phyloP scores from a whole-genome alignment of 208 protist genomes.

The Phytomonas sp. region DNA sequence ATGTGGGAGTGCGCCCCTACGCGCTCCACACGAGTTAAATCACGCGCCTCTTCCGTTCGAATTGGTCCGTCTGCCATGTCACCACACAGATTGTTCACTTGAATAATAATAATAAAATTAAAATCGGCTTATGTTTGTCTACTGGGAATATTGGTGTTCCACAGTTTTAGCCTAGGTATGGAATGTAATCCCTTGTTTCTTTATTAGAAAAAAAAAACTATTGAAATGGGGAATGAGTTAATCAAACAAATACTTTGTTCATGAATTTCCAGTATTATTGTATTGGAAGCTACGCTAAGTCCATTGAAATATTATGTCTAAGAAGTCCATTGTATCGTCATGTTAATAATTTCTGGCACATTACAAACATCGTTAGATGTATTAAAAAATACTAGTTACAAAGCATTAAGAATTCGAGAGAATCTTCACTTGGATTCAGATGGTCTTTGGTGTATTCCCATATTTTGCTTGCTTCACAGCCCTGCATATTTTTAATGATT shows the following conservation, averaged over 20 bases:
- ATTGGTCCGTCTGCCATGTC: slow-evolving; percentile 60
- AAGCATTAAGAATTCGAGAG: neutral
- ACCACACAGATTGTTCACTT: neutral
- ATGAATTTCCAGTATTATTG: neutral
- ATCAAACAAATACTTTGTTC: neutral
- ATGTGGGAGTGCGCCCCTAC: slow-evolving; percentile 99
- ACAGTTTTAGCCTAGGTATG: neutral
- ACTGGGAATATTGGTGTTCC: neutral
- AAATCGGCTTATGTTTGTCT: neutral
- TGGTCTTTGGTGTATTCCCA: neutral
- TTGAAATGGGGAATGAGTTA: neutral
- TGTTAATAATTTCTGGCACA: neutral
- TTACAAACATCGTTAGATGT: neutral
- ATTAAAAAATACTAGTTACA: neutral
- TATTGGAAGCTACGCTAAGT: neutral
- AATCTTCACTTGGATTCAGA: neutral
- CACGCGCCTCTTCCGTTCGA: slow-evolving; percentile 91
- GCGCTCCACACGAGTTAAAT: slow-evolving; percentile 95
- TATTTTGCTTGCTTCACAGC: neutral
- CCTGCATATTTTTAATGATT: neutral
- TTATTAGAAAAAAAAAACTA: neutral
- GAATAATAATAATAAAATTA: neutral
- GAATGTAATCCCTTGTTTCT: neutral
- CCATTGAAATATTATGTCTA: neutral
- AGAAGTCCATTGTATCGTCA: neutral